phyloP scores from a whole-genome alignment of 208 protist species.

The Crithidia acanthocephali region DNA sequence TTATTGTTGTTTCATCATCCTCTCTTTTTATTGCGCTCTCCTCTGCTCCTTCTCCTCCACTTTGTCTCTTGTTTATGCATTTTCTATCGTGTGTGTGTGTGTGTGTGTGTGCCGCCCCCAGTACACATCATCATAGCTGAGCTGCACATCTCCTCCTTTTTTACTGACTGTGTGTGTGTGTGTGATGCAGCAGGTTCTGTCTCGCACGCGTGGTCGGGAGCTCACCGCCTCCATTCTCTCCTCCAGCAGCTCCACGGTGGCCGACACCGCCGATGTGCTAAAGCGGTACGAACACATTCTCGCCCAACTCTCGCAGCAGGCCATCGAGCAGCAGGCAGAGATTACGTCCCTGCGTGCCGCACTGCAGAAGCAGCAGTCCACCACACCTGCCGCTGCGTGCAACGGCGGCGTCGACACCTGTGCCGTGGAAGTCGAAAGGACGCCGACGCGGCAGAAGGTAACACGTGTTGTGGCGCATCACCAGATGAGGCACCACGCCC shows the following conservation, averaged over 20 bases:
- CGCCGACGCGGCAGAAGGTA: no score
- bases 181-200: no score
- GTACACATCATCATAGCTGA: no score
- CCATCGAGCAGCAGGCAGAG: slow-evolving; percentile 58
- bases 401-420: not conserved
- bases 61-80: no score
- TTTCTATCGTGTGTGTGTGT: not conserved
- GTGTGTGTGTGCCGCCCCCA: no score
- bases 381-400: no score
- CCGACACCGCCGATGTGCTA: slow-evolving; percentile 18
- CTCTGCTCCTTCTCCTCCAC: no score
- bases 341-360: slow-evolving; percentile 38
- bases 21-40: no score
- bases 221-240: not conserved
- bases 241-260: slow-evolving; percentile 4
- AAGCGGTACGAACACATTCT: slow-evolving; percentile 54
- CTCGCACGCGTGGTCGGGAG: not conserved
- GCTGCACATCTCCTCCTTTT: slow-evolving; percentile 2
- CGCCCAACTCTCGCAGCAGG: slow-evolving; percentile 48
- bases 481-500: no score
- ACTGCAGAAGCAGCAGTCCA: not conserved
- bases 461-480: no score
- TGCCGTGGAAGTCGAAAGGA: not conserved
- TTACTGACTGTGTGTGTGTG: not conserved
- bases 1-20: no score